A percentile compares a stretch with the other conserved stretches of the same genome.
Conservation (phyloP, 129 eudicot species). For the Chrysanthemum makinoi region DNA sequence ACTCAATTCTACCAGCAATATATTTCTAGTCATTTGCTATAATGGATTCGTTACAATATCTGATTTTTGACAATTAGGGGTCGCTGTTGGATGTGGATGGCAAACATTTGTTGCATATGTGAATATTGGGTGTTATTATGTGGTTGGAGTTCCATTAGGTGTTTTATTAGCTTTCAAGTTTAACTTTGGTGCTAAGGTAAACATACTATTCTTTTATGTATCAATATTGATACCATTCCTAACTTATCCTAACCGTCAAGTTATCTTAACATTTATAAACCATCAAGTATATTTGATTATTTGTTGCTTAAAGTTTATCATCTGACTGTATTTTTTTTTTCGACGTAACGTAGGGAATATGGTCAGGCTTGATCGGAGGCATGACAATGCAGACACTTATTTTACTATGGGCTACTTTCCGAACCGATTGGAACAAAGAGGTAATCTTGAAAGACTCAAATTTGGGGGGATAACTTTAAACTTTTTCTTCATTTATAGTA, state of each 20-base stretch:
- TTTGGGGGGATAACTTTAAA: not conserved
- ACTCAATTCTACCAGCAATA: not conserved
- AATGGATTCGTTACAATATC: not conserved
- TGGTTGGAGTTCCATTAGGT: constrained; percentile 61
- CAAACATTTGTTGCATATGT: constrained; percentile 71
- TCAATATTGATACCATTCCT: no score
- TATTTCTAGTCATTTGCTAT: no score
- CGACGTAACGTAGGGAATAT: constrained; percentile 42
- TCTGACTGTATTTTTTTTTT: not conserved
- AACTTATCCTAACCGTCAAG: no score
- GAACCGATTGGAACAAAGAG: constrained; percentile 55
- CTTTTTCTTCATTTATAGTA: no score
- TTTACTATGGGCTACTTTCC: constrained; percentile 47
- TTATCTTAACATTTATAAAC: not conserved
- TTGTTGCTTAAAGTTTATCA: not conserved
- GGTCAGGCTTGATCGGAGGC: constrained; percentile 58
- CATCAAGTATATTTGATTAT: not conserved
- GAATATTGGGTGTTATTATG: constrained; percentile 62
- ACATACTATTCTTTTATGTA: no score
- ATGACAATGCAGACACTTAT: constrained; percentile 46
- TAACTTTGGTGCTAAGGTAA: constrained; percentile 55
- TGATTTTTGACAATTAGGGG: constrained; percentile 33
- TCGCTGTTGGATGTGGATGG: constrained; percentile 82
- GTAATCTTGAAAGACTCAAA: not conserved
- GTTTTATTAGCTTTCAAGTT: constrained; percentile 45